phyloP scores from a whole-genome alignment of 2,329 filamentous ascomycete genomes.

The Penicillium oxalicum region DNA sequence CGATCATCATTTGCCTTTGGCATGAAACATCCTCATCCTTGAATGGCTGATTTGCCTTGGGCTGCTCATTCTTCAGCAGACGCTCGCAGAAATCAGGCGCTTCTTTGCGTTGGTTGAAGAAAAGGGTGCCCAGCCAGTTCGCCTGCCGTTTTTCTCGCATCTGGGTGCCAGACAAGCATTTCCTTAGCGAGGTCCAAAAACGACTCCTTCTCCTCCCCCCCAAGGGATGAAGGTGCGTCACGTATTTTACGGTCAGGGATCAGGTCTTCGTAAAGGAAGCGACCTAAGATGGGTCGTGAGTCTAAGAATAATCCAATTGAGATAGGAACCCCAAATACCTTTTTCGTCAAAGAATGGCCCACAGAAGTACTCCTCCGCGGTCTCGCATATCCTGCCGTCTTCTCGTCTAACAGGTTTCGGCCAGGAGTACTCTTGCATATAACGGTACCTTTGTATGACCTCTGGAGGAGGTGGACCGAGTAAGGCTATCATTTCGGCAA shows the following conservation, averaged over 20 bases:
- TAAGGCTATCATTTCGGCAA: constrained; percentile 42
- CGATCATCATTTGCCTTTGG: too few relatives aligned
- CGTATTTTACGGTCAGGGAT: constrained; percentile 29
- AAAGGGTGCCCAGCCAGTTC: constrained; percentile 27
- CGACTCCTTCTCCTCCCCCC: constrained; percentile 24
- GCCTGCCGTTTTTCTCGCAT: constrained; percentile 25
- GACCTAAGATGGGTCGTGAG: constrained; percentile 22
- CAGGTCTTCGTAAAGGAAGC: constrained; percentile 29
- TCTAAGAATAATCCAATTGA: constrained; percentile 12
- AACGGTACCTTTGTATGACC: constrained; percentile 31
- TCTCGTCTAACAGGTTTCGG: constrained; percentile 25
- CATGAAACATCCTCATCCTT: too few relatives aligned
- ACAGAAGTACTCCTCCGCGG: constrained; percentile 30
- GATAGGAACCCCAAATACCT: constrained; percentile 20
- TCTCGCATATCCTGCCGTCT: constrained; percentile 28
- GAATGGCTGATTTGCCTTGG: too few relatives aligned
- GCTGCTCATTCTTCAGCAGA: neutral
- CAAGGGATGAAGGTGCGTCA: constrained; percentile 24
- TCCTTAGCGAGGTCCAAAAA: constrained; percentile 27
- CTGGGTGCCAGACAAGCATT: constrained; percentile 30
- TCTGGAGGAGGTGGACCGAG: constrained; percentile 37
- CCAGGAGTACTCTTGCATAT: constrained; percentile 28
- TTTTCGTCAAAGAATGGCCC: constrained; percentile 35
- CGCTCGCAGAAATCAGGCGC: constrained; percentile 15
- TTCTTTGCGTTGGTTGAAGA: constrained; percentile 24